These are phyloP conservation scores for Populus hybrid DNA, from an alignment of 441 rosid genomes.

Conservation along the genomic window DNA sequence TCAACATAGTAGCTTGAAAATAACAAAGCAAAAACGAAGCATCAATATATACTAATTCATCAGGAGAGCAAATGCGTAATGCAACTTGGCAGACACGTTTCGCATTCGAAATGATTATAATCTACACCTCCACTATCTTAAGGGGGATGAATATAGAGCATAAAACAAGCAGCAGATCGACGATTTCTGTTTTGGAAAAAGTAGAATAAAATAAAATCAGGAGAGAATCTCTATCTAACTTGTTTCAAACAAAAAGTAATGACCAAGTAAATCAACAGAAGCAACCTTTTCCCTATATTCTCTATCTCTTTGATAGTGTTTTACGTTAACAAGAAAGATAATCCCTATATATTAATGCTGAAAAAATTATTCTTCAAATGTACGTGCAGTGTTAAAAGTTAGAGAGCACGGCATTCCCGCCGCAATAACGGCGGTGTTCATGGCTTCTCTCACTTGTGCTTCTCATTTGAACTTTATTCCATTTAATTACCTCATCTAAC, in stretches of 20 bases:
- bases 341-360: neutral
- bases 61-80: conserved; percentile 7
- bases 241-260: neutral
- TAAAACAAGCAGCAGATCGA: conserved; percentile 9
- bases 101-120: conserved; percentile 19
- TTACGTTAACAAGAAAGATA: conserved; percentile 1
- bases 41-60: neutral
- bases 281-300: neutral
- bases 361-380: neutral
- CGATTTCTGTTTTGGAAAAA: too few relatives aligned
- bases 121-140: conserved; percentile 10
- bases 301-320: neutral
- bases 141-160: conserved; percentile 29
- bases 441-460: conserved; percentile 21
- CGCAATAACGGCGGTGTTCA: conserved; percentile 70
- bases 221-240: conserved; percentile 12
- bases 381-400: neutral
- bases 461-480: conserved; percentile 4
- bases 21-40: neutral
- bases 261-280: neutral
- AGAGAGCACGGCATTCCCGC: conserved; percentile 56
- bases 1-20: neutral
- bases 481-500: conserved; percentile 18
- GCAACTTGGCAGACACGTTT: conserved; percentile 25
- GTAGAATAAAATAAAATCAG: neutral